These are phyloP conservation scores for Tinospora cordifolia DNA, from an alignment of 164 flowering plant genomes.

Conservation along the genomic window DNA sequence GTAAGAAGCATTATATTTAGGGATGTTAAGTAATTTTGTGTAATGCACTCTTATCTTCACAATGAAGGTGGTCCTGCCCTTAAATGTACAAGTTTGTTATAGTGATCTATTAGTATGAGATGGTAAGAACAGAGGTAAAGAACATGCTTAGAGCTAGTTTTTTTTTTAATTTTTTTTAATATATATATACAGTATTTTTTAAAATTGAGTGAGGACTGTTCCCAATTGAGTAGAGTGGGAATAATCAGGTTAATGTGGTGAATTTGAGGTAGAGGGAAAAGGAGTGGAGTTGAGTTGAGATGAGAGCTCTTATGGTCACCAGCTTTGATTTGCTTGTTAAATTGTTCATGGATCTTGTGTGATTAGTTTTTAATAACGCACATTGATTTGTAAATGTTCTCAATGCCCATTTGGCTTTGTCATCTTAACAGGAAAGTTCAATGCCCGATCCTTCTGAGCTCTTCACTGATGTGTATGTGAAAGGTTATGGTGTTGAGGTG, in stretches of 20 bases:
- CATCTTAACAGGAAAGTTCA: slow-evolving; percentile 61
- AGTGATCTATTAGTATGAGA: no score
- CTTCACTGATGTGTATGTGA: slow-evolving; percentile 73
- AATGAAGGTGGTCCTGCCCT: neutral
- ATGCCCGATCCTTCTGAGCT: slow-evolving; percentile 90
- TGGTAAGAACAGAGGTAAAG: no score
- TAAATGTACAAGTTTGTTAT: no score
- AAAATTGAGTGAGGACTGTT: no score
- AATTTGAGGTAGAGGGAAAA: no score
- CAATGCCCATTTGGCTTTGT: neutral
- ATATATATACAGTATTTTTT: no score
- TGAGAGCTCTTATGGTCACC: neutral
- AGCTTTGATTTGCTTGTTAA: neutral
- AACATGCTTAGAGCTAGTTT: no score
- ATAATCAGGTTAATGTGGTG: no score
- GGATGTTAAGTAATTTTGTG: neutral
- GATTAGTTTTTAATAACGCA: neutral
- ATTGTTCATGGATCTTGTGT: neutral
- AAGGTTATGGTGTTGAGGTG: slow-evolving; percentile 84
- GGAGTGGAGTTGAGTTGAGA: no score
- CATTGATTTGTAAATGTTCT: neutral
- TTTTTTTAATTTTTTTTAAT: no score
- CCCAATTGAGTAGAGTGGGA: no score
- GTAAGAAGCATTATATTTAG: slow-evolving; percentile 27
- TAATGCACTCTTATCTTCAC: neutral